Percentiles rank a stretch among this genome's conserved stretches.
Conservation (phyloP, 495 filamentous ascomycete genomes). For the Penicillium goetzii region DNA sequence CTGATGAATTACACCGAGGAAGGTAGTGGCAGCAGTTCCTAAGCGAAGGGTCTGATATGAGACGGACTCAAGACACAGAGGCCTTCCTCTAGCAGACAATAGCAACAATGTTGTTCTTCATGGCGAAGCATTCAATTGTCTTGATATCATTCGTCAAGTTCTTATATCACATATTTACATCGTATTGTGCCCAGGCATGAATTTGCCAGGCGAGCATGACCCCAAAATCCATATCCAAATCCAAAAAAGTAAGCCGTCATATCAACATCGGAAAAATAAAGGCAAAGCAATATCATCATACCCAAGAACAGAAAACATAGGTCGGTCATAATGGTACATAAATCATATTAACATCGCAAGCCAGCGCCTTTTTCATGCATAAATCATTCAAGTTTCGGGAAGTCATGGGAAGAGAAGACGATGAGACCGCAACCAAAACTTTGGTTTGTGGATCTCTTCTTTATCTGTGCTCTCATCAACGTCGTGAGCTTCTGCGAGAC, state of each 20-base stretch:
- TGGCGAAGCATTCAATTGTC: background rate
- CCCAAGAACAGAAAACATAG: slow-evolving; percentile 22
- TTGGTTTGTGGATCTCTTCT: slow-evolving; percentile 6
- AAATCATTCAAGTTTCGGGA: slow-evolving; percentile 7
- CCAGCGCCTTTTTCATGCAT: slow-evolving; percentile 35
- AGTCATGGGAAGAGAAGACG: background rate
- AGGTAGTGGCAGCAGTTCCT: background rate
- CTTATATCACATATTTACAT: slow-evolving; percentile 41
- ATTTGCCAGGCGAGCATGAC: slow-evolving; percentile 15
- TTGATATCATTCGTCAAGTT: slow-evolving; percentile 1
- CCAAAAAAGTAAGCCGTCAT: slow-evolving; percentile 13
- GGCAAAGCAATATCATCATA: slow-evolving; percentile 20
- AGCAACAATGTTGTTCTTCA: background rate
- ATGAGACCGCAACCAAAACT: background rate
- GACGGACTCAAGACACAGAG: background rate
- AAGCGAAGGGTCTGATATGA: background rate
- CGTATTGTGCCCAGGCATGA: slow-evolving; percentile 12
- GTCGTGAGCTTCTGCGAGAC: slow-evolving; percentile 42
- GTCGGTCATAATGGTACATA: slow-evolving; percentile 43
- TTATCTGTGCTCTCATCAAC: slow-evolving; percentile 23
- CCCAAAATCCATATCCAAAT: slow-evolving; percentile 22
- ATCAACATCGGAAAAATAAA: slow-evolving; percentile 22
- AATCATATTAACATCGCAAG: slow-evolving; percentile 28
- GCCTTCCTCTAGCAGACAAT: background rate
- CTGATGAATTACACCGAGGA: background rate